Percentiles rank a stretch among this genome's conserved stretches.
These are phyloP conservation scores for Chrysosporium queenslandicum DNA, from an alignment of 2,329 filamentous ascomycete genomes.

Conservation along the genomic window DNA sequence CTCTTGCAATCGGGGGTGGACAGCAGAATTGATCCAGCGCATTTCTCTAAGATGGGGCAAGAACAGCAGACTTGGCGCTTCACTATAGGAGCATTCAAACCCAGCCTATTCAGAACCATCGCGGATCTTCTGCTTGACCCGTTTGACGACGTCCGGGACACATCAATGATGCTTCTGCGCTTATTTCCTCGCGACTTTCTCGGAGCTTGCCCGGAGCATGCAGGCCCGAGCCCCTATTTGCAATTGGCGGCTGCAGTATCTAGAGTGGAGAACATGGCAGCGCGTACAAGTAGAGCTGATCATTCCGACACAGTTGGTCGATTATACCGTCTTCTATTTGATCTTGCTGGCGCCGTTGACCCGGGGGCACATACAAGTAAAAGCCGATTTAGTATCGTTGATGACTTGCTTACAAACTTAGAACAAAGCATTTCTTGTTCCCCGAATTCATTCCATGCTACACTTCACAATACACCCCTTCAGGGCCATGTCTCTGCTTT, in stretches of 20 bases:
- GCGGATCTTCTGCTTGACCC: slow-evolving; percentile 77
- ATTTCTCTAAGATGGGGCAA: slow-evolving; percentile 41
- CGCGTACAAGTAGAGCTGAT: slow-evolving; percentile 67
- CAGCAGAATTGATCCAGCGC: slow-evolving; percentile 29
- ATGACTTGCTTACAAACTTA: slow-evolving; percentile 50
- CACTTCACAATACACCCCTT: slow-evolving; percentile 56
- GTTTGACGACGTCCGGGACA: slow-evolving; percentile 76
- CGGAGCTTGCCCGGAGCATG: not conserved
- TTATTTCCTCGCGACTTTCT: slow-evolving; percentile 28
- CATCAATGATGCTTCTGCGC: slow-evolving; percentile 39
- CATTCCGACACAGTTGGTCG: slow-evolving; percentile 86
- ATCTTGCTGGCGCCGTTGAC: slow-evolving; percentile 40
- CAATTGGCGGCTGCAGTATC: slow-evolving; percentile 26
- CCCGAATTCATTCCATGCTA: slow-evolving; percentile 53
- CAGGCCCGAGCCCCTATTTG: not conserved
- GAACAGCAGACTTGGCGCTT: slow-evolving; percentile 44
- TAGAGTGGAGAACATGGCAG: slow-evolving; percentile 32
- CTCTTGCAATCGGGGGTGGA: slow-evolving; percentile 63
- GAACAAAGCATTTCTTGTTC: slow-evolving; percentile 56
- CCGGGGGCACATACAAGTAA: slow-evolving; percentile 23
- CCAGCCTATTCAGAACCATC: slow-evolving; percentile 45
- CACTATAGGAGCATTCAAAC: slow-evolving; percentile 36
- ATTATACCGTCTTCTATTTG: slow-evolving; percentile 59
- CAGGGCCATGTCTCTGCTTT: slow-evolving; percentile 62
- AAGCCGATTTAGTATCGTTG: slow-evolving; percentile 43